Evolutionary conservation across 2,329 filamentous ascomycete species (phyloP), one percentile per base, ranked within the genome.

Genomic region (Immersiporthe knoxdaviesiana): DNA sequence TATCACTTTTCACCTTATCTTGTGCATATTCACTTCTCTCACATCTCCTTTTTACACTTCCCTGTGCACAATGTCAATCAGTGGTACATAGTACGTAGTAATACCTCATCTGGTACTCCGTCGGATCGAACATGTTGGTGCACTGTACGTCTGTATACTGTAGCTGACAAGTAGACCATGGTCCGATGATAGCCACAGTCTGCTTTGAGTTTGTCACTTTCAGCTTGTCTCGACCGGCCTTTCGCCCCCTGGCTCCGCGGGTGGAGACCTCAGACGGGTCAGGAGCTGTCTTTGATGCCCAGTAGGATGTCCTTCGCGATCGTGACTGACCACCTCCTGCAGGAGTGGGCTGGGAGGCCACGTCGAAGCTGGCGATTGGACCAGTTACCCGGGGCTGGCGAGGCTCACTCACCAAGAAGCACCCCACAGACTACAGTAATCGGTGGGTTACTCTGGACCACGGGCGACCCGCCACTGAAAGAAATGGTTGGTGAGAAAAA

Each of bases 311-410:
- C 47, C 7, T n/a, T 56, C 30, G 32, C 32, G 18, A 32, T 30
- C 18, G 14, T n/a, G n/a, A 21, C 62, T 50, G 44, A 54, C 44
- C 18, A 52, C 63, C 16, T 56, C 18, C 18, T 54, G 27, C 58
- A 47, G 44, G 62, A 30, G 44, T 44, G 27, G 50, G n/a, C 50
- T 54, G 50, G n/a, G 21, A 8, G 24, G 58, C 65, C 65, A 67
- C 65, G 65, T 67, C 59, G 32, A 67, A 52, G 65, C 47, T 27
- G 65, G 60, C 47, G 27, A 56, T 60, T 62, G 65, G 65, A 47
- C 44, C 41, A 47, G 12, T 32, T 24, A 56, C n/a, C 39, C 18
- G 32, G n/a, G n/a, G 54, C 16, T 50, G 27, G 14, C 41, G 44
- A 52, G 6, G 41, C 44, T 52, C 32, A 21, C 44, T 47, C 44